Base-by-base conservation (phyloP, 1,139 yeast genomes). In the Candida sanyaensis region DNA sequence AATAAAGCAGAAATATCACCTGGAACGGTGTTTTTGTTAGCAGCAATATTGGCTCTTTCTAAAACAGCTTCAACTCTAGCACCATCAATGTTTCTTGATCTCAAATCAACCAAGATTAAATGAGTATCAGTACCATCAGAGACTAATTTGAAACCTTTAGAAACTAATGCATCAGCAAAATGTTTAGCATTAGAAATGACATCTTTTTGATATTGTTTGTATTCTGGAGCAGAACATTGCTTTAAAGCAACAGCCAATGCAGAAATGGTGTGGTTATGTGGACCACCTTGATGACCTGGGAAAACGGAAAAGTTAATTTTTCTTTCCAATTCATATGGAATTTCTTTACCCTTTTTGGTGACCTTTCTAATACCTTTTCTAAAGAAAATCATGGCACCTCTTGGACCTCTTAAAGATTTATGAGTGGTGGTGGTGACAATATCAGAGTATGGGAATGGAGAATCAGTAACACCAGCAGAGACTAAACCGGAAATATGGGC, bases 261-360 rank as follows among this genome's bases (percentile, higher is more conserved):
- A 56, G 97, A 87, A 64, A 92, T 92, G 59, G 97, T 92, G 73
- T 92, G 97, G 78, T 92, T 92, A 72, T 92, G 97, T 59, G 98
- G 98, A 63, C 98, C 98, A 76, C 98, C 98, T 78, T 92, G 98
- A 71, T 92, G 97, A 50, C 96, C 98, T 59, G 98, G 98, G 88
- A 92, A 92, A 39, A 92, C 97, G 24, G 96, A 88, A 66, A 92
- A 92, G 78, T 92, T 92, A 71, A 92, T 90, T 64, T 86, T 88
- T 69, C 81, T 83, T 65, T 92, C 97, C 64, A 92, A 81, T 54
- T 91, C 97, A 69, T 90, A 92, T 50, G 78, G 76, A 51, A 88
- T 78, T 72, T 90, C 96, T 73, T 89, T 88, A 58, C 97, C 97
- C 63, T 86, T 86, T 77, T 89, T 89, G 62, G 86, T 86, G 53